Evolutionary conservation across 441 rosid species (phyloP), one percentile per base, ranked within the genome.

Genomic region (Adansonia grandidieri): DNA sequence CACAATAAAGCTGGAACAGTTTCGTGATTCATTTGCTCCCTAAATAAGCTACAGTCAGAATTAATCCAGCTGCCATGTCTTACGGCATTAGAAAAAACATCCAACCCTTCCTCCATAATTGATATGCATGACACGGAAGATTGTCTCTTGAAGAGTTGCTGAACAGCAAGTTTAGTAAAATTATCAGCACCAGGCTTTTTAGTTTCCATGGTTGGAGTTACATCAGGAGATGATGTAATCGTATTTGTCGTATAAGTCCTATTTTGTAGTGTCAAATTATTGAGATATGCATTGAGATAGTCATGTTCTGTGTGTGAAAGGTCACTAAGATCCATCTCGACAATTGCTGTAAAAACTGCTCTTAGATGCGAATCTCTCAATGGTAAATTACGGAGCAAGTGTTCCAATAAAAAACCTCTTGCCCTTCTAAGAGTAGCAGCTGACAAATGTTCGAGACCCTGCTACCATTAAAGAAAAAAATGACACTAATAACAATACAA

Each of bases 371-470:
- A 82, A 81, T 89, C 94, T 80, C 91, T 93, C 80, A 91, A 79
- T 1, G 91, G 85, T 45, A 91, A 86, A 78, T 84, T 79, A 63
- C 80, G 87, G 71, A 87, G 72, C 78, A 91, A 74, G 78, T 91
- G 89, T 70, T 85, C 87, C 4, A 70, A 66, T 2, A 89, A 85
- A 78, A 89, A 80, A 9, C 74, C 85, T 79, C 90, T 87, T 10
- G 85, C 93, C 40, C 80, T 82, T 58, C 37, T 72, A 32, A 95
- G 93, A 76, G 87, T 86, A 66, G 20, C 81, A 48, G 82, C 84
- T 20, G 98, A 93, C 24, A 95, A 57, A 87, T 82, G 83, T 70
- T 83, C 91, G 71, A 95, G 80, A 74, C 98, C 97, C 98, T 95
- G 83, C 61, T 20, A 67, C 7, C 13, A 50, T 50, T 24, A 22